Evolutionary conservation across 352 stramenopile genomes (phyloP).

Genomic region (Globisporangium megalacanthum): DNA sequence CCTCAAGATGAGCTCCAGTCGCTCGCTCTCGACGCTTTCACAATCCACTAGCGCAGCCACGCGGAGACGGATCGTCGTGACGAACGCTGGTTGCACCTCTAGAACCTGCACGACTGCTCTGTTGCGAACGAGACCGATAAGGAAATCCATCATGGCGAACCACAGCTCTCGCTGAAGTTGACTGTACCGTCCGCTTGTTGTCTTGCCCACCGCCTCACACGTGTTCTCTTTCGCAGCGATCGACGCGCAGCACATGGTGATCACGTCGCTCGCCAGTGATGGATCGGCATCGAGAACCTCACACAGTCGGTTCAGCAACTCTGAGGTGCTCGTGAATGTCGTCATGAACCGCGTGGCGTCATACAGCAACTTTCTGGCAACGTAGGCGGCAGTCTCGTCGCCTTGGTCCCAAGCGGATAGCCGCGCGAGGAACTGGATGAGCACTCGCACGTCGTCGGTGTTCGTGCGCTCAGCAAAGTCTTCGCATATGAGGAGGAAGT

Average conservation of each 20-base stretch:
- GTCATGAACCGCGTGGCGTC: neutral
- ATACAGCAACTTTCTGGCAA: neutral
- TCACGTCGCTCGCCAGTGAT: neutral
- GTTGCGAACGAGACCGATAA: neutral
- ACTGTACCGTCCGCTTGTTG: too few species aligned
- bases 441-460: neutral
- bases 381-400: neutral
- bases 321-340: neutral
- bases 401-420: neutral
- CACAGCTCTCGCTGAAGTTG: too few species aligned
- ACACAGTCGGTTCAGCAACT: neutral
- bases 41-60: neutral
- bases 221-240: neutral
- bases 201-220: too few species aligned
- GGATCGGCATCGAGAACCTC: neutral
- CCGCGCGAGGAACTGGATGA: constrained; percentile 6
- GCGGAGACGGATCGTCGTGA: neutral
- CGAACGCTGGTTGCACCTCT: neutral
- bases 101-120: too few species aligned
- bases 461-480: neutral
- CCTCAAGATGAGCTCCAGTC: neutral
- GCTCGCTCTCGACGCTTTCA: neutral
- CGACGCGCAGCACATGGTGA: neutral
- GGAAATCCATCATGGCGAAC: neutral
- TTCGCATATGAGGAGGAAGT: constrained; percentile 5